Base-by-base conservation (phyloP, 1,139 yeast species). In the Ogataea hybrid region DNA sequence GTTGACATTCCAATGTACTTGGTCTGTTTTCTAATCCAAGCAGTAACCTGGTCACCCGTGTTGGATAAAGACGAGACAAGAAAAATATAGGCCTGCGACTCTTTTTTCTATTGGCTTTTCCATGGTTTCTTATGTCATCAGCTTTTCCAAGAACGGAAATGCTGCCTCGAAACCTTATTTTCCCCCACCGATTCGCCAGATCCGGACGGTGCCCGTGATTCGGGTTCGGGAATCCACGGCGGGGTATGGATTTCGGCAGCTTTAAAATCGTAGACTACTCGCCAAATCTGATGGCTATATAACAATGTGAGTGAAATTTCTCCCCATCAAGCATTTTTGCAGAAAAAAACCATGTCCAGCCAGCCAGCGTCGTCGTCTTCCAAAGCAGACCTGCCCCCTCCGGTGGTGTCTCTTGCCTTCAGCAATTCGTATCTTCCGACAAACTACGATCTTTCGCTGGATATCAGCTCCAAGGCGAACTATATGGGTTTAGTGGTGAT, bases 391-490 rank as follows among this genome's bases (percentile, higher is more conserved):
- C 25, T 23, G 17, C 44, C 48, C 7, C 42, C 44, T 12, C 45
- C 39, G 12, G 31, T 47, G 34, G 47, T 39, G 32, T 50, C 55
- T 6, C 42, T 61, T 44, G 51, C 57, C 11, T 51, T 61, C 17
- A 35, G 60, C 25, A 72, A 71, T 52, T 53, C 51, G 32, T 65
- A 62, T 45, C 44, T 69, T 3, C 83, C 84, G 2, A 42, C 52
- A n/a, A 53, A 58, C 16, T 81, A 81, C 53, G 64, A 62, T 10
- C 58, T 80, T 25, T 53, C 56, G 2, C 49, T 81, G 21, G 61
- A 61, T 11, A 56, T 81, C 25, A 67, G 68, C 54, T 45, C 59
- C n/a, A 77, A 75, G 60, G 71, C 82, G 22, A 79, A 79, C 55
- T 81, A 79, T 58, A 59, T 61, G 15, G 86, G 85, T 25, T 45